A percentile compares a stretch with the other conserved stretches of the same genome.
Evolutionary conservation across 495 filamentous ascomycete genomes (phyloP).

Genomic region (Tuber borchii): DNA sequence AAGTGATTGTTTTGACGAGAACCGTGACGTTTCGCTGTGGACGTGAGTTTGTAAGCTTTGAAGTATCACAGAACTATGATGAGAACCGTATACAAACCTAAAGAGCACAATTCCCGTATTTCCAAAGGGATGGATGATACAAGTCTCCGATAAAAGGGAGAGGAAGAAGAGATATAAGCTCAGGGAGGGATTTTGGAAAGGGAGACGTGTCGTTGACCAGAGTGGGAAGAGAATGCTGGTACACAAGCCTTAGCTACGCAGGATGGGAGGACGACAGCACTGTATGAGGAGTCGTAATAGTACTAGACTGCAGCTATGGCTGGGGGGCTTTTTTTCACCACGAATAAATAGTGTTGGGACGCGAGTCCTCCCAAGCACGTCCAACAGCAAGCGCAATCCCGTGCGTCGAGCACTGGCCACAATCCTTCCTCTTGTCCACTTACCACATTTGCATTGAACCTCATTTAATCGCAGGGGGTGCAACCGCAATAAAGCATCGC

Average conservation of each 20-base stretch:
- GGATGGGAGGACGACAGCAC: background rate
- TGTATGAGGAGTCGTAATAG: background rate
- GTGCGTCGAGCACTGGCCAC: background rate
- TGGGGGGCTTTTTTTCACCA: background rate
- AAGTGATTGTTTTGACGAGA: background rate
- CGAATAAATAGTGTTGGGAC: background rate
- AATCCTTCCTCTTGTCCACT: background rate
- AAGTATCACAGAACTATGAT: background rate
- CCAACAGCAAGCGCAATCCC: background rate
- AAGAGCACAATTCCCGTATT: background rate
- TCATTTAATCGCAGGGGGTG: background rate
- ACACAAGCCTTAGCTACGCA: background rate
- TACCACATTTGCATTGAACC: background rate
- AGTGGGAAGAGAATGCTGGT: background rate
- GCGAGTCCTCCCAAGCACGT: background rate
- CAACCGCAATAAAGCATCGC: background rate
- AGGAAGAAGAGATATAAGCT: background rate
- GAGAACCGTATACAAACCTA: background rate
- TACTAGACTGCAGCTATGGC: background rate
- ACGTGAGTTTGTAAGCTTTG: background rate
- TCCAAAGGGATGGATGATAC: background rate
- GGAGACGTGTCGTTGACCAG: slow-evolving; percentile 2
- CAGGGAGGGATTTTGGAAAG: background rate
- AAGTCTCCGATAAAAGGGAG: background rate
- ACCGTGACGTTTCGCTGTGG: background rate